phyloP scores from a whole-genome alignment of 352 stramenopile species.

The Aphanomyces stellatus region DNA sequence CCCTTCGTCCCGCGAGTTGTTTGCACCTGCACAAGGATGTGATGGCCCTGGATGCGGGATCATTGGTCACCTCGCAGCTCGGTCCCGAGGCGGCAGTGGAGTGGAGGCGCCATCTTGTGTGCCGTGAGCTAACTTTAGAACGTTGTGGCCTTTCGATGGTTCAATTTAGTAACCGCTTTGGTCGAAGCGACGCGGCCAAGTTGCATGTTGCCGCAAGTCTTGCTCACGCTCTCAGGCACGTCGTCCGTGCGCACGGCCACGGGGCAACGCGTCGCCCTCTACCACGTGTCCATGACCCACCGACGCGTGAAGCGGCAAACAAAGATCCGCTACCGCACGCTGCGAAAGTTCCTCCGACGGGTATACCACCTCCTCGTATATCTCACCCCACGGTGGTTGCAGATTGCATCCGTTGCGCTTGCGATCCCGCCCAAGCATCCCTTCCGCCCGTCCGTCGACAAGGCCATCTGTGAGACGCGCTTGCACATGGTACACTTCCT shows the following conservation, averaged over 20 bases:
- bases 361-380: no score
- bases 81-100: no score
- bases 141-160: no score
- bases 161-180: no score
- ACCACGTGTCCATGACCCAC: conserved; percentile 14
- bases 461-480: not conserved
- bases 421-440: not conserved
- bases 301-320: not conserved
- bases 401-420: not conserved
- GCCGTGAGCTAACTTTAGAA: no score
- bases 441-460: not conserved
- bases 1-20: no score
- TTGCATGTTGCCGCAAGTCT: conserved; percentile 1
- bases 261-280: conserved; percentile 11
- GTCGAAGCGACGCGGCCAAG: no score
- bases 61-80: no score
- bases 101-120: no score
- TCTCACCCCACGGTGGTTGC: not conserved
- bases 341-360: conserved; percentile 5
- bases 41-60: no score
- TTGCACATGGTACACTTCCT: not conserved
- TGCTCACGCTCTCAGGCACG: not conserved
- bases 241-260: not conserved
- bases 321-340: not conserved
- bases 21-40: no score